Conservation (phyloP, 2,329 filamentous ascomycete genomes). For the Aspergillus sp. region DNA sequence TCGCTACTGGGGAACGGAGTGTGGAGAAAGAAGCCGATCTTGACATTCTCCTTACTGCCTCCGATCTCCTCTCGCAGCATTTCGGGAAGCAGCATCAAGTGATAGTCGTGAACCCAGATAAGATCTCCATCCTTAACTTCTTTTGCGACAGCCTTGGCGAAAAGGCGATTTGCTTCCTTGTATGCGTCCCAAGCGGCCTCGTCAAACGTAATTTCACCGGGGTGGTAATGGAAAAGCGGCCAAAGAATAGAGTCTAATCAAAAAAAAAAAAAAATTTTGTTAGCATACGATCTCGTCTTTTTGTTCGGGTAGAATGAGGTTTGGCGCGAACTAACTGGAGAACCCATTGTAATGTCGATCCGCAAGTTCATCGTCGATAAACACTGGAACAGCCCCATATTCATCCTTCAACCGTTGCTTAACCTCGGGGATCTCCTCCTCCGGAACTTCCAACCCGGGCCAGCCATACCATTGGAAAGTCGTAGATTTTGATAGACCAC, state of each 20-base stretch:
- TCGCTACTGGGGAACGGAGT: slow-evolving; percentile 96
- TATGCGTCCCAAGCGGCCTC: slow-evolving; percentile 92
- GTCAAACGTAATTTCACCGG: slow-evolving; percentile 96
- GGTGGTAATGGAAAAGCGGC: slow-evolving; percentile 98
- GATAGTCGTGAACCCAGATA: slow-evolving; percentile 98
- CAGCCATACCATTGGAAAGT: slow-evolving; percentile 99
- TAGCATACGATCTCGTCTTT: slow-evolving; percentile 5
- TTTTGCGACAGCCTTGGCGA: slow-evolving; percentile 79
- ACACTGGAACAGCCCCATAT: slow-evolving; percentile 85
- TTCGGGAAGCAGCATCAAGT: slow-evolving; percentile 91
- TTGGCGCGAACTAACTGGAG: slow-evolving; percentile 61
- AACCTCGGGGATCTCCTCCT: slow-evolving; percentile 71
- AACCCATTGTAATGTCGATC: slow-evolving; percentile 98
- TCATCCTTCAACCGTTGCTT: slow-evolving; percentile 76
- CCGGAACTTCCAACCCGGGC: slow-evolving; percentile 88
- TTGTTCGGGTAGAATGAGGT: neutral
- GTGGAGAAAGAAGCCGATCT: slow-evolving; percentile 97
- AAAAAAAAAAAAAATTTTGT: slow-evolving; percentile 1
- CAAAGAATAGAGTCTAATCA: slow-evolving; percentile 84
- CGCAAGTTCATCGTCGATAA: slow-evolving; percentile 87
- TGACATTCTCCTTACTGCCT: slow-evolving; percentile 77
- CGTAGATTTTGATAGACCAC: slow-evolving; percentile 84
- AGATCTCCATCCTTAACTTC: slow-evolving; percentile 90
- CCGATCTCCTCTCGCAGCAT: slow-evolving; percentile 92
- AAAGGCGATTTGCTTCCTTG: slow-evolving; percentile 85